phyloP scores from a whole-genome alignment of 495 filamentous ascomycete species.

The Podospora appendiculata region DNA sequence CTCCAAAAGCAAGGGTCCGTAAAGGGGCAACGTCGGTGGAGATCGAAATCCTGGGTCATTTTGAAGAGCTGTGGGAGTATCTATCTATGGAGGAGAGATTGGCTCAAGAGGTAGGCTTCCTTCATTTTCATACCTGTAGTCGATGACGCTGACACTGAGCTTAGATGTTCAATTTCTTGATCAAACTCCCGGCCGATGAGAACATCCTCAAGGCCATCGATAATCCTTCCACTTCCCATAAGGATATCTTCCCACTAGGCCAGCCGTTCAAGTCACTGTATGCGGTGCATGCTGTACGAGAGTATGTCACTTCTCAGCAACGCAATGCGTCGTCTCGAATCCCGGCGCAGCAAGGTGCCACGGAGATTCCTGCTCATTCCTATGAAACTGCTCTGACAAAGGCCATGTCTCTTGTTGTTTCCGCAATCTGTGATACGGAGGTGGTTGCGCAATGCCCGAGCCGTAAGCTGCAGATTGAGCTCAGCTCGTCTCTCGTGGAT shows the following conservation, averaged over 20 bases:
- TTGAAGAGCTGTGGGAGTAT: slow-evolving; percentile 76
- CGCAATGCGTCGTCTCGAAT: slow-evolving; percentile 13
- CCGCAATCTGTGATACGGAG: slow-evolving; percentile 36
- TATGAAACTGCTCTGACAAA: slow-evolving; percentile 25
- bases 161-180: slow-evolving; percentile 67
- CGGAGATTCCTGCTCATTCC: slow-evolving; percentile 5
- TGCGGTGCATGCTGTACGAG: slow-evolving; percentile 56
- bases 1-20: slow-evolving; percentile 20
- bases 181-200: slow-evolving; percentile 63
- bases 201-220: slow-evolving; percentile 52
- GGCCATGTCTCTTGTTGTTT: slow-evolving; percentile 37
- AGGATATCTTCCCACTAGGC: slow-evolving; percentile 56
- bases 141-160: slow-evolving; percentile 14
- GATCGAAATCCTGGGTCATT: slow-evolving; percentile 72
- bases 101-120: slow-evolving; percentile 50
- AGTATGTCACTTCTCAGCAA: slow-evolving; percentile 29
- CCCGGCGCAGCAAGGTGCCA: background rate
- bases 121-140: background rate
- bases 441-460: slow-evolving; percentile 30
- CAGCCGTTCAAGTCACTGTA: slow-evolving; percentile 72
- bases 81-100: slow-evolving; percentile 68
- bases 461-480: slow-evolving; percentile 30
- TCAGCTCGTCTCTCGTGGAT: slow-evolving; percentile 33
- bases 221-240: slow-evolving; percentile 41
- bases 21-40: slow-evolving; percentile 52